phyloP scores from a whole-genome alignment of 768 basidiomycete species.

The Suillus weaverae region DNA sequence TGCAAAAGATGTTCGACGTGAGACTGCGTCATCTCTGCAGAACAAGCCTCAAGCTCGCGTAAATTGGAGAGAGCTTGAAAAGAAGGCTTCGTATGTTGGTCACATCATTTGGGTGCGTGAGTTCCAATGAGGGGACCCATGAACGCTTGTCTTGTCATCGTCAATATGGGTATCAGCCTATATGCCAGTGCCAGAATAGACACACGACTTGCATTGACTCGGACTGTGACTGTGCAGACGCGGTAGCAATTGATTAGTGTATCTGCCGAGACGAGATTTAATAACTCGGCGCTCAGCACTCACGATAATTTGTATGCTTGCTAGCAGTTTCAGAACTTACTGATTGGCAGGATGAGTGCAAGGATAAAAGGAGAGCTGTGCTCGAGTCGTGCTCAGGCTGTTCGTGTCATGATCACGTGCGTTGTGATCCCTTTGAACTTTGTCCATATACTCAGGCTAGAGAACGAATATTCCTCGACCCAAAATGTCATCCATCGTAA shows the following conservation, averaged over 20 bases:
- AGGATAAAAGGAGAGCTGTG: too few relatives aligned
- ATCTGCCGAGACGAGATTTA: not conserved
- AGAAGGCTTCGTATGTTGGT: not conserved
- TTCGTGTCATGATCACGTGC: not conserved
- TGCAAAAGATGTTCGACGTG: not conserved
- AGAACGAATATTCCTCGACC: not conserved
- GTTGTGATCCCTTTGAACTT: not conserved
- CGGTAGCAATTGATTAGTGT: not conserved
- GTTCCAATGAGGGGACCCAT: not conserved
- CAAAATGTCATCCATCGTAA: conserved; percentile 49
- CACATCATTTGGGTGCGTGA: not conserved
- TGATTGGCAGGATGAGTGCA: not conserved
- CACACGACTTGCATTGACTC: too few relatives aligned
- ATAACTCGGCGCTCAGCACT: not conserved
- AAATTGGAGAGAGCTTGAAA: not conserved
- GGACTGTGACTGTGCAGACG: not conserved
- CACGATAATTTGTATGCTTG: not conserved
- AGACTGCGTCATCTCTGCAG: too few relatives aligned
- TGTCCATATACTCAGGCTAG: too few relatives aligned
- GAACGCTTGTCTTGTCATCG: not conserved
- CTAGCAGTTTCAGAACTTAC: too few relatives aligned
- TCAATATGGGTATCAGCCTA: too few relatives aligned
- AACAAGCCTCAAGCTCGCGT: not conserved
- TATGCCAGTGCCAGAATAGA: too few relatives aligned
- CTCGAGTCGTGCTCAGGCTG: too few relatives aligned